These are phyloP conservation scores for Maudiozyma bulderi DNA, from an alignment of 805 yeast genomes.

Conservation along the genomic window DNA sequence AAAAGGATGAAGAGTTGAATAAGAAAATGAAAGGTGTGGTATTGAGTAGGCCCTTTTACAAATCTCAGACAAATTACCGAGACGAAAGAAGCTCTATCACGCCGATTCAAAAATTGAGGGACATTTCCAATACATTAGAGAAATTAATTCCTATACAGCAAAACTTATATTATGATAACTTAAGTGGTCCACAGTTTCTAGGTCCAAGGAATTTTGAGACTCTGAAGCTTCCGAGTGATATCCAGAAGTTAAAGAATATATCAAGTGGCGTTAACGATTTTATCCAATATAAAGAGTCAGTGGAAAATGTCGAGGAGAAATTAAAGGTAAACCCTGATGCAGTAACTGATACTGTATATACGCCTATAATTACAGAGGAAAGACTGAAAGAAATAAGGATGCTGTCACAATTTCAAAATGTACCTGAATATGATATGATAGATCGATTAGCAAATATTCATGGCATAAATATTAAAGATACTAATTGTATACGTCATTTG, in stretches of 20 bases:
- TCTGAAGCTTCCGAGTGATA: slow-evolving; percentile 16
- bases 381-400: background rate
- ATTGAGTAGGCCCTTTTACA: background rate
- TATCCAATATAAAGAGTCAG: background rate
- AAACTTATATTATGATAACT: slow-evolving; percentile 10
- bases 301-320: background rate
- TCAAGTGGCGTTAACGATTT: slow-evolving; percentile 4
- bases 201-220: slow-evolving; percentile 14
- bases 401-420: background rate
- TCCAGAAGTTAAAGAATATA: slow-evolving; percentile 6
- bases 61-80: background rate
- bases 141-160: slow-evolving; percentile 10
- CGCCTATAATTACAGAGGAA: background rate
- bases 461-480: slow-evolving; percentile 16
- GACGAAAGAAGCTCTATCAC: background rate
- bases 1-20: background rate
- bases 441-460: slow-evolving; percentile 14
- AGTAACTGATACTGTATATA: background rate
- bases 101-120: background rate
- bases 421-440: slow-evolving; percentile 5
- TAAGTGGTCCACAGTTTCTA: slow-evolving; percentile 12
- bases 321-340: background rate
- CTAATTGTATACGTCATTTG: slow-evolving; percentile 10
- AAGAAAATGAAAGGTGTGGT: background rate
- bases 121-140: slow-evolving; percentile 3